phyloP scores from a whole-genome alignment of 345 rosid genomes.

The Geranium brycei region DNA sequence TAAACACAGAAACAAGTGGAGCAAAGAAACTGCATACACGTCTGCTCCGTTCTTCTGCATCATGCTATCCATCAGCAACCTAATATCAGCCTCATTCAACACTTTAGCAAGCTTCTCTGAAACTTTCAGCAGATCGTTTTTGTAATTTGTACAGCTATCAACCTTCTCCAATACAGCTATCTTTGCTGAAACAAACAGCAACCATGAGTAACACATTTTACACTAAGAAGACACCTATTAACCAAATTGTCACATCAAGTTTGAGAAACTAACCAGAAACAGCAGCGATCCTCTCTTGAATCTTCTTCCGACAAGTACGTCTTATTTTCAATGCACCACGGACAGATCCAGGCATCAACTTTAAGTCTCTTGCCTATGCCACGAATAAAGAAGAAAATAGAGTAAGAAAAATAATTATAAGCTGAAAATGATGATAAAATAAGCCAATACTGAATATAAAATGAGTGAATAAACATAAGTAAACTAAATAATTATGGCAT shows the following conservation, averaged over 20 bases:
- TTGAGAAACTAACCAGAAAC: conserved; percentile 37
- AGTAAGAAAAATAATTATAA: not conserved
- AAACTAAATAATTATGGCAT: too few species aligned
- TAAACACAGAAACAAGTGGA: conserved; percentile 3
- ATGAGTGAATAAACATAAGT: too few species aligned
- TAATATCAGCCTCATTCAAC: conserved; percentile 47
- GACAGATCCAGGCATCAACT: conserved; percentile 46
- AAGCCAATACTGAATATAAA: not conserved
- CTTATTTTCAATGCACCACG: conserved; percentile 49
- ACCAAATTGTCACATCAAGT: not conserved
- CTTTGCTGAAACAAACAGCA: conserved; percentile 41
- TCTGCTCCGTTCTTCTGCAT: conserved; percentile 37
- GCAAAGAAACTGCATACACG: conserved; percentile 27
- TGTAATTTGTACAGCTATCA: conserved; percentile 20
- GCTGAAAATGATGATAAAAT: not conserved
- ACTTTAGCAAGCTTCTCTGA: conserved; percentile 50
- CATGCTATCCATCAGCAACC: conserved; percentile 38
- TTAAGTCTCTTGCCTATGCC: conserved; percentile 59
- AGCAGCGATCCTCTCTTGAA: conserved; percentile 65
- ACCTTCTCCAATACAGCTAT: conserved; percentile 34
- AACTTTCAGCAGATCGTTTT: conserved; percentile 30
- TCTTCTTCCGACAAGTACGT: conserved; percentile 66
- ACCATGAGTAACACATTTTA: conserved; percentile 8
- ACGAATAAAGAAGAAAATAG: not conserved
- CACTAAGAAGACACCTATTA: not conserved